Evolutionary conservation across 2,329 filamentous ascomycete species (phyloP).

Genomic region (Ustulina deusta): DNA sequence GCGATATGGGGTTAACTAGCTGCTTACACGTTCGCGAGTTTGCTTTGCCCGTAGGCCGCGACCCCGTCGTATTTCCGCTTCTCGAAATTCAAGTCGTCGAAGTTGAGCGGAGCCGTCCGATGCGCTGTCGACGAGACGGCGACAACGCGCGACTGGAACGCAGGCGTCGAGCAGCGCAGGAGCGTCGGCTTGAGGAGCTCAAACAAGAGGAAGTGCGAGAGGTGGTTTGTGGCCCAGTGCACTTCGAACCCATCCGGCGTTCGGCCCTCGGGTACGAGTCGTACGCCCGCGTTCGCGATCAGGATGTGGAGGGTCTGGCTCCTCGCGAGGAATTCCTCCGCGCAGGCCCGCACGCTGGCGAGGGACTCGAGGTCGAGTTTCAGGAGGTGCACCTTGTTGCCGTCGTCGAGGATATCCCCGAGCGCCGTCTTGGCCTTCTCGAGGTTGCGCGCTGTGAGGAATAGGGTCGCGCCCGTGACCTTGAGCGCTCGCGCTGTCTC

Average conservation of each 20-base stretch:
- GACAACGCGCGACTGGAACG: slow-evolving; percentile 60
- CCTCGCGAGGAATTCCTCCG: slow-evolving; percentile 41
- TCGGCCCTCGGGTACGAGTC: slow-evolving; percentile 51
- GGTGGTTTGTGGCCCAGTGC: slow-evolving; percentile 66
- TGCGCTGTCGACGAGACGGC: slow-evolving; percentile 59
- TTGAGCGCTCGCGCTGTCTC: slow-evolving; percentile 31
- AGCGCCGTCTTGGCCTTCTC: slow-evolving; percentile 51
- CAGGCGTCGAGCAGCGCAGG: slow-evolving; percentile 53
- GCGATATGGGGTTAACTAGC: not conserved
- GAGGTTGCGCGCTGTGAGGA: slow-evolving; percentile 58
- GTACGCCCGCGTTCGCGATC: slow-evolving; percentile 61
- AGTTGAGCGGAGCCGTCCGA: slow-evolving; percentile 49
- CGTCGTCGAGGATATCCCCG: slow-evolving; percentile 40
- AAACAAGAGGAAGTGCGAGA: slow-evolving; percentile 60
- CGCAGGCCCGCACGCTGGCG: slow-evolving; percentile 50
- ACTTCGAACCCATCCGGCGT: slow-evolving; percentile 63
- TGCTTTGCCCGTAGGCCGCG: slow-evolving; percentile 58
- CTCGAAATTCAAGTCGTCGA: slow-evolving; percentile 57
- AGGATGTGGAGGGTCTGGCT: slow-evolving; percentile 48
- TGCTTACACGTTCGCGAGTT: slow-evolving; percentile 58
- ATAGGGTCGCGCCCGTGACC: slow-evolving; percentile 58
- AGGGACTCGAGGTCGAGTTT: slow-evolving; percentile 44
- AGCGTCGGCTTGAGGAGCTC: slow-evolving; percentile 60
- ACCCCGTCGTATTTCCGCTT: slow-evolving; percentile 51
- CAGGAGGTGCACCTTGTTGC: slow-evolving; percentile 23